phyloP scores from a whole-genome alignment of 164 flowering plant species.

The Nymphaea colorata region DNA sequence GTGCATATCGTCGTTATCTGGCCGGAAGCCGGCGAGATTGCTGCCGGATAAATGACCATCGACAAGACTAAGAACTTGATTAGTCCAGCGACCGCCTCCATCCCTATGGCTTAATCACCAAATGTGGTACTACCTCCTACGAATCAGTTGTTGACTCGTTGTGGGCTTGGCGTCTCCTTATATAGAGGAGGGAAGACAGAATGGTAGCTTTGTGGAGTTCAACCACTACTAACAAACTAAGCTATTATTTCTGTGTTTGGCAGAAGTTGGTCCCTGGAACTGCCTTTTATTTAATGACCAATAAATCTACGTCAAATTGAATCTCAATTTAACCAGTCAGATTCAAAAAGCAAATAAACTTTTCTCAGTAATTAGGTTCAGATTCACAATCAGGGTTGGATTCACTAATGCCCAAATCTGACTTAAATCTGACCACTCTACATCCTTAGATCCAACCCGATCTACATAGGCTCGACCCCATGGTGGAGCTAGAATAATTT shows the following conservation, averaged over 20 bases:
- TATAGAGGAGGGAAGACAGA: background rate
- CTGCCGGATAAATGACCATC: conserved; percentile 10
- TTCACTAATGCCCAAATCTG: too few species aligned
- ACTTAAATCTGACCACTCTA: too few species aligned
- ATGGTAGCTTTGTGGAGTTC: background rate
- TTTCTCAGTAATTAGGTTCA: too few species aligned
- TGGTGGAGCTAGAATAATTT: too few species aligned
- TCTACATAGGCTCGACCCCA: too few species aligned
- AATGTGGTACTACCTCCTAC: background rate
- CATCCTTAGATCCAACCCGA: too few species aligned
- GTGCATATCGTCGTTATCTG: conserved; percentile 51
- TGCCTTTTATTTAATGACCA: too few species aligned
- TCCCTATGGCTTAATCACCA: background rate
- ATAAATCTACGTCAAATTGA: too few species aligned
- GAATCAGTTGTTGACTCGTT: background rate
- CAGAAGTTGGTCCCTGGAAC: background rate
- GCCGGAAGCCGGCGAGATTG: conserved; percentile 23
- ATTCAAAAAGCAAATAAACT: too few species aligned
- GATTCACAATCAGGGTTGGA: too few species aligned
- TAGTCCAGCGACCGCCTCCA: background rate
- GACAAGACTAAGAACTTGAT: conserved; percentile 1
- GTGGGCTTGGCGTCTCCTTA: background rate
- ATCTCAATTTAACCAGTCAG: too few species aligned
- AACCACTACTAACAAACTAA: background rate
- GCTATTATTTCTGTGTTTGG: background rate